A percentile compares a stretch with the other conserved stretches of the same genome.
Evolutionary conservation across 1,284 basidiomycete species (phyloP).

Genomic region (Ceratorhiza oryzae-sativae): DNA sequence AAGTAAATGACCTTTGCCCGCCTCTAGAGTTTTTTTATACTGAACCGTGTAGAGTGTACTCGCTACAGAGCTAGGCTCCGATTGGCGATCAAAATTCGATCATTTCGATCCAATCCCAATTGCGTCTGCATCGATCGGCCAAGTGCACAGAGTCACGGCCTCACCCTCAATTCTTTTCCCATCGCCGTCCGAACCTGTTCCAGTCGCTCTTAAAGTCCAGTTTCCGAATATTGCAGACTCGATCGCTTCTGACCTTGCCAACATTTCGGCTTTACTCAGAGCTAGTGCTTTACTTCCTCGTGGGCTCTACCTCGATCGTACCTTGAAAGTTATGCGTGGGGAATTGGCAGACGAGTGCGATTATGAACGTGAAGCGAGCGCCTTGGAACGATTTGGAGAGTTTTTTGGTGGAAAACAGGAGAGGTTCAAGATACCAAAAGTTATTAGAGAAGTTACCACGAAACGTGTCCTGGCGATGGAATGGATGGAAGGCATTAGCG

Average conservation of each 20-base stretch:
- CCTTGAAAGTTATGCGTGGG: constrained; percentile 85
- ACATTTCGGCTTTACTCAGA: constrained; percentile 83
- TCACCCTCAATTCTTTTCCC: constrained; percentile 46
- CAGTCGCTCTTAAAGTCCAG: constrained; percentile 93
- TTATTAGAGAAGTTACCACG: constrained; percentile 78
- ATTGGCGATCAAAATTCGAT: constrained; percentile 77
- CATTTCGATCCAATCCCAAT: constrained; percentile 89
- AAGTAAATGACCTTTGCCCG: constrained; percentile 57
- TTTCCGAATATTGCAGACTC: constrained; percentile 91
- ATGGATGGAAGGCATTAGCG: constrained; percentile 80
- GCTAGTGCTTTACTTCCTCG: constrained; percentile 83
- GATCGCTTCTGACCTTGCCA: constrained; percentile 87
- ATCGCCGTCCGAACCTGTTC: constrained; percentile 41
- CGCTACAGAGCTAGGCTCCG: constrained; percentile 70
- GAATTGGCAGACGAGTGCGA: constrained; percentile 97
- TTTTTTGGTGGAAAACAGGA: constrained; percentile 62
- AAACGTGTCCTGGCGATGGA: constrained; percentile 90
- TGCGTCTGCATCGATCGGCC: constrained; percentile 96
- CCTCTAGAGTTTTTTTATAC: background rate
- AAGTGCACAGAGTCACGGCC: constrained; percentile 86
- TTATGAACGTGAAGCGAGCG: constrained; percentile 87
- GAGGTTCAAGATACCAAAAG: constrained; percentile 85
- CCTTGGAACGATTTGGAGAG: constrained; percentile 68
- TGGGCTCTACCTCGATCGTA: constrained; percentile 89
- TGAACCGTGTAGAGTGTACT: constrained; percentile 71